Evolutionary conservation across 2,329 filamentous ascomycete genomes (phyloP).

Genomic region (Claviceps pusilla): DNA sequence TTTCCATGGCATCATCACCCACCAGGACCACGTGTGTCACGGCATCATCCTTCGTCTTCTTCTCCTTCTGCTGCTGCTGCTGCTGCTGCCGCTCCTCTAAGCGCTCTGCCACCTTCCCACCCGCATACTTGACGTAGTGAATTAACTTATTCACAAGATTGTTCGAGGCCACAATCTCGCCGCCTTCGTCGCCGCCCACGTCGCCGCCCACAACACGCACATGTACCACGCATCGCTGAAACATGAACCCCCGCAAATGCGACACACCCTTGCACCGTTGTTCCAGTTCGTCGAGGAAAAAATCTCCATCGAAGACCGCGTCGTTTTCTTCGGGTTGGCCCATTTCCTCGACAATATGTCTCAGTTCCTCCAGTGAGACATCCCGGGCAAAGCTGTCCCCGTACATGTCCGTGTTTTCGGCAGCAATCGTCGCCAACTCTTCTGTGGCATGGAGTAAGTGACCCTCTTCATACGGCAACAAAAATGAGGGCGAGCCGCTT

Average conservation of each 20-base stretch:
- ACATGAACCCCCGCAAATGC: conserved; percentile 36
- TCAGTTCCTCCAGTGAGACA: conserved; percentile 47
- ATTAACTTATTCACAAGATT: conserved; percentile 28
- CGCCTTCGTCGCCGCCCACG: not conserved
- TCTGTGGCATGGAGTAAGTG: conserved; percentile 61
- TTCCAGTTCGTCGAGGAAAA: conserved; percentile 40
- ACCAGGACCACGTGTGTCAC: conserved; percentile 59
- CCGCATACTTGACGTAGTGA: conserved; percentile 53
- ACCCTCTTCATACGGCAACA: conserved; percentile 45
- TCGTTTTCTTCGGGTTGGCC: conserved; percentile 29
- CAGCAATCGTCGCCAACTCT: conserved; percentile 36
- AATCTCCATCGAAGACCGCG: conserved; percentile 26
- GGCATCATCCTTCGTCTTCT: conserved; percentile 7
- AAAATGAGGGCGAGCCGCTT: conserved; percentile 36
- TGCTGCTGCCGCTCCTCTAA: conserved; percentile 20
- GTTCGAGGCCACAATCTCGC: conserved; percentile 14
- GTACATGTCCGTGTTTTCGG: conserved; percentile 55
- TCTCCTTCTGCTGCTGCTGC: no score
- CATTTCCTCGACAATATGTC: conserved; percentile 33
- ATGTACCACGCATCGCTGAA: conserved; percentile 30
- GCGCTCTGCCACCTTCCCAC: conserved; percentile 40
- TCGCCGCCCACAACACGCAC: conserved; percentile 15
- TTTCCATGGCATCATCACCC: conserved; percentile 24
- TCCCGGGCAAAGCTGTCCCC: conserved; percentile 75
- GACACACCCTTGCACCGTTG: conserved; percentile 39